Evolutionary conservation across 1,284 basidiomycete species (phyloP), one percentile per base, ranked within the genome.

Genomic region (Rhodofomes roseus): DNA sequence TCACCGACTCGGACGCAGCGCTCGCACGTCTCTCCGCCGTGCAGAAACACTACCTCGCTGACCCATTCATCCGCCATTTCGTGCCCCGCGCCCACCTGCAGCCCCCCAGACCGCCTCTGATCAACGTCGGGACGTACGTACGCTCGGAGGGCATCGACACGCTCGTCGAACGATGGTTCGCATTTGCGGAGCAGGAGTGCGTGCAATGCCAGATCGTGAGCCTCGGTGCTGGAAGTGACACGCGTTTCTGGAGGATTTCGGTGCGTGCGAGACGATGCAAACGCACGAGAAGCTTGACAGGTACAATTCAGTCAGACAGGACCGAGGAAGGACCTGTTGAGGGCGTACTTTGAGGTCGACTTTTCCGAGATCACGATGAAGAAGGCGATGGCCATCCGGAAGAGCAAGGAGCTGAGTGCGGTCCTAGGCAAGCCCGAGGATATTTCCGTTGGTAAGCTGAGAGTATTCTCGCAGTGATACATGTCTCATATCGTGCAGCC

Each of bases 81-180:
- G 79, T 93, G 36, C 80, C 87, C 27, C 80, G 86, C 16, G 78
- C 87, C 7, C 83, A 84, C 67, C 72, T 85, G 64, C 80, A 90
- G 71, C 84, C 83, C 40, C 69, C 81, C 16, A 80, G 90, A 1
- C 84, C 93, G 1, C 96, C 96, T 0, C 76, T 98, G 65, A 98
- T 99, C 79, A 98, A 98, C 71, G 82, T 98, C 50, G 96, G 96
- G 8, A 99, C 96, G 1, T 93, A 91, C 65, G 85, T 97, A 58
- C 84, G 97, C 56, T 89, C 92, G 0, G 80, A 82, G 52, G 89
- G 86, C 1, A 85, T 98, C 50, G 97, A 99, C 70, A 72, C 75
- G 50, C 82, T 98, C 6, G 87, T 97, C 0, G 77, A 88, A 22
- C 73, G 80, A 48, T 98, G 95, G 82, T 66, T 97, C 18, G 65